phyloP scores from a whole-genome alignment of 116 monocot species.

The Papilionanthe hybrid region DNA sequence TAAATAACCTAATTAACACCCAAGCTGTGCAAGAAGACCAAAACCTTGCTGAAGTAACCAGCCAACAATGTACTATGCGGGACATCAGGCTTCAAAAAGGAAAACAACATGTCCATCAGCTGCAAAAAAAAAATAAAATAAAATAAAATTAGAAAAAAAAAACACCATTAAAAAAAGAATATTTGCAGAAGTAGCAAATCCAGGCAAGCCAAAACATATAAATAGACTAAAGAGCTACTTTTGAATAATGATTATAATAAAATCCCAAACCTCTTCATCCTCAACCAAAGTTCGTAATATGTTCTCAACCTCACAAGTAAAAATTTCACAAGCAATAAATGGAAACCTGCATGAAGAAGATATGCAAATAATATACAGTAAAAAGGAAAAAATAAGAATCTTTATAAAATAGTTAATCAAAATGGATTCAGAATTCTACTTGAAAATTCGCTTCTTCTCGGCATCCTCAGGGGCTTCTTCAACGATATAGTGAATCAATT shows the following conservation, averaged over 20 bases:
- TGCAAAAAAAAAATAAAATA: constrained; percentile 32
- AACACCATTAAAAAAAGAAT: background rate
- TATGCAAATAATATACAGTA: background rate
- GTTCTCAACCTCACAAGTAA: constrained; percentile 95
- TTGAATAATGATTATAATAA: background rate
- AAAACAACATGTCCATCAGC: constrained; percentile 78
- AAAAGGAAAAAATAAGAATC: background rate
- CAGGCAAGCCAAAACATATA: background rate
- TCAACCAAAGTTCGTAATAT: constrained; percentile 80
- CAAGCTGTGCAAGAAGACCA: background rate
- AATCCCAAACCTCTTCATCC: constrained; percentile 62
- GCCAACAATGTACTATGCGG: constrained; percentile 67
- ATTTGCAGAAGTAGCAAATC: background rate
- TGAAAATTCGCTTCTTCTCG: constrained; percentile 75
- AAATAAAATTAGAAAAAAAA: too few species aligned
- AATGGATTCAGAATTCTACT: constrained; percentile 28
- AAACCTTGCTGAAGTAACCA: constrained; percentile 95
- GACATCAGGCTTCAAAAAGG: constrained; percentile 75
- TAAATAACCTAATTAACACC: background rate
- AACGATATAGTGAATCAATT: constrained; percentile 78
- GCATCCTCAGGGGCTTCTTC: constrained; percentile 87
- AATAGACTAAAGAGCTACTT: background rate
- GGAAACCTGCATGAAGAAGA: constrained; percentile 64
- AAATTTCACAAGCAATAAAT: constrained; percentile 97
- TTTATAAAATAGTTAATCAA: background rate